A percentile compares a stretch with the other conserved stretches of the same genome.
Evolutionary conservation across 2,329 filamentous ascomycete genomes (phyloP).

Genomic region (Sporothrix pallida): DNA sequence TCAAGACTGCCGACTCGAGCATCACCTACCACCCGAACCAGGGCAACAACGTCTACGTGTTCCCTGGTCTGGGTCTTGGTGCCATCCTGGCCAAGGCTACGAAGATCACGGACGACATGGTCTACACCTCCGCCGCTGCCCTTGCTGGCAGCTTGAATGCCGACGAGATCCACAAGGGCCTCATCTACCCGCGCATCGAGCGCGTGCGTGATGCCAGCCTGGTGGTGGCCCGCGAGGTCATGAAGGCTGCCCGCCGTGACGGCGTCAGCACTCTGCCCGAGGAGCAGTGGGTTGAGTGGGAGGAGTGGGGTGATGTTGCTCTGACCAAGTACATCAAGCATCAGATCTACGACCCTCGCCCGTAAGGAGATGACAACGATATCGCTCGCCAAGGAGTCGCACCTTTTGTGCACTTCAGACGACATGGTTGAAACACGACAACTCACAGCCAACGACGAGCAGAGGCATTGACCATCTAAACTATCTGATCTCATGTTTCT

Average conservation of each 20-base stretch:
- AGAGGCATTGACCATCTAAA: not conserved
- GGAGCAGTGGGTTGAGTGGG: constrained; percentile 73
- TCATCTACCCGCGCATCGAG: constrained; percentile 89
- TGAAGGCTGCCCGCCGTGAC: constrained; percentile 85
- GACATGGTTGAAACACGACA: constrained; percentile 3
- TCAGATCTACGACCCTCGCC: constrained; percentile 64
- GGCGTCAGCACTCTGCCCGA: constrained; percentile 74
- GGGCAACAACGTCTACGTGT: constrained; percentile 90
- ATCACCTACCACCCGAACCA: constrained; percentile 78
- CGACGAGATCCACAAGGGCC: constrained; percentile 80
- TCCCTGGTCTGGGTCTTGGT: constrained; percentile 93
- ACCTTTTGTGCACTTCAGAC: not conserved
- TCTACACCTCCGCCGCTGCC: constrained; percentile 88
- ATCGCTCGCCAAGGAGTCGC: not conserved
- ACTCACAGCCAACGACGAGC: not conserved
- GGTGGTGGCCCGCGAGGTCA: constrained; percentile 85
- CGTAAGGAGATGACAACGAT: constrained; percentile 1
- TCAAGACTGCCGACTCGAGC: constrained; percentile 64
- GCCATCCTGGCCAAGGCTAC: constrained; percentile 89
- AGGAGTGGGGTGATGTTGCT: constrained; percentile 71
- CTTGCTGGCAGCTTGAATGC: constrained; percentile 78
- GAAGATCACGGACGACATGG: constrained; percentile 91
- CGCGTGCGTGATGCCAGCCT: constrained; percentile 91
- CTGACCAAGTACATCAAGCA: constrained; percentile 66
- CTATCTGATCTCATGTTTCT: not conserved